Conservation (phyloP, 148 eudicot genomes). For the Dysphania ambrosioides region DNA sequence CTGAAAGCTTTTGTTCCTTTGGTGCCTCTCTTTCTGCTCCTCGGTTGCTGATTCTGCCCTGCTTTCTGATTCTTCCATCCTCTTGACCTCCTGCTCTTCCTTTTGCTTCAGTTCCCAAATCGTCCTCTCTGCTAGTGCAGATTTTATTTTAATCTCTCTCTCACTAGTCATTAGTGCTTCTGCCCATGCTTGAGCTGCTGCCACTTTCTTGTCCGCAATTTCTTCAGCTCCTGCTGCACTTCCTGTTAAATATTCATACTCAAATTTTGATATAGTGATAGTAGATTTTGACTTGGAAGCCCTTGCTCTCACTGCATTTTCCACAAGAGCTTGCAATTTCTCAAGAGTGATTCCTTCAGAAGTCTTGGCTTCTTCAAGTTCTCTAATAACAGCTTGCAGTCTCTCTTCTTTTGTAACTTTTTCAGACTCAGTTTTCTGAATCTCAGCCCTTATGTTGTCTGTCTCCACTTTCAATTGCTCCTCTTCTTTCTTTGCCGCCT, state of each 20-base stretch:
- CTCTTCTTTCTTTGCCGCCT: conserved; percentile 44
- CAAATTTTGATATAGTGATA: conserved; percentile 70
- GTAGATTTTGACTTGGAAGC: conserved; percentile 47
- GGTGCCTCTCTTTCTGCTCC: conserved; percentile 30
- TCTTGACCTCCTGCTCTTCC: conserved; percentile 38
- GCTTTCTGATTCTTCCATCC: conserved; percentile 23
- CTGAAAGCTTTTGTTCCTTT: conserved; percentile 20
- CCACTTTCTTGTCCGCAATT: conserved; percentile 76
- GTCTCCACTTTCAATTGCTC: conserved; percentile 41
- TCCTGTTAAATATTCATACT: conserved; percentile 70
- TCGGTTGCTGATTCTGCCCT: conserved; percentile 22
- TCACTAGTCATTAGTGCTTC: conserved; percentile 68
- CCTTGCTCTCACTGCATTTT: conserved; percentile 48
- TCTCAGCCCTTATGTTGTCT: conserved; percentile 35
- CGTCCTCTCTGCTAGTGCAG: conserved; percentile 35
- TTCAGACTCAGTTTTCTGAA: conserved; percentile 44
- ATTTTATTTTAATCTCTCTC: conserved; percentile 50
- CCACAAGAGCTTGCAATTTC: conserved; percentile 45
- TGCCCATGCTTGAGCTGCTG: conserved; percentile 77
- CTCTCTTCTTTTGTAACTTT: conserved; percentile 48
- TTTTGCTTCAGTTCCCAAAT: conserved; percentile 34
- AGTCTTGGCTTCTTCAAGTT: conserved; percentile 49
- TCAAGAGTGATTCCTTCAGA: conserved; percentile 65
- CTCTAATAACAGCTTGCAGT: conserved; percentile 48
- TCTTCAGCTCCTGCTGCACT: conserved; percentile 56